Conservation (phyloP, 176 grass and related monocot genomes). For the Olyra latifolia region DNA sequence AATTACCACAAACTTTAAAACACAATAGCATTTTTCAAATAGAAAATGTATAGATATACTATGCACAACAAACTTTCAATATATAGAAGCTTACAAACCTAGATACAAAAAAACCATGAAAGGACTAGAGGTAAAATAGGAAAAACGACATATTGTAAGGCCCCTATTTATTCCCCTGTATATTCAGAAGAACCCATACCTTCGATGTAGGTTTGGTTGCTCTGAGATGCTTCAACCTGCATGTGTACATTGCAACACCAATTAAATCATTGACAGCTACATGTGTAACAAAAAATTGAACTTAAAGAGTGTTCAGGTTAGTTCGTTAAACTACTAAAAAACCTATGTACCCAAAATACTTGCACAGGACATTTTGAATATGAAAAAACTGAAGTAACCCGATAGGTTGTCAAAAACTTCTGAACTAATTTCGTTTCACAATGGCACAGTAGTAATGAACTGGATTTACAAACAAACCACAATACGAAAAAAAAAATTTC, state of each 20-base stretch:
- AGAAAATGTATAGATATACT: neutral
- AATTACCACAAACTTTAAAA: neutral
- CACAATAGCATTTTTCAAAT: neutral
- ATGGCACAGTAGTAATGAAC: neutral
- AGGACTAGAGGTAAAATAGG: neutral
- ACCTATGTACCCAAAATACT: neutral
- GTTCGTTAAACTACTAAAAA: neutral
- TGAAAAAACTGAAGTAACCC: too few relatives aligned
- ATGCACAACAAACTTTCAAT: neutral
- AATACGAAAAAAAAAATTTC: neutral
- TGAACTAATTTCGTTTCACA: neutral
- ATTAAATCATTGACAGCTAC: conserved; percentile 13
- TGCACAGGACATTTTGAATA: conserved; percentile 6
- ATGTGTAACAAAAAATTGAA: neutral
- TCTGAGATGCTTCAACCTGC: conserved; percentile 38
- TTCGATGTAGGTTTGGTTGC: conserved; percentile 36
- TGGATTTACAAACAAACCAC: neutral
- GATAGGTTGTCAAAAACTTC: too few relatives aligned
- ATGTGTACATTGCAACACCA: conserved; percentile 9
- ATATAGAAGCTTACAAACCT: conserved; percentile 4
- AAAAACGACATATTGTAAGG: neutral
- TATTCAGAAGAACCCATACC: conserved; percentile 40
- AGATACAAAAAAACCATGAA: conserved; percentile 19
- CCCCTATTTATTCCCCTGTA: conserved; percentile 16
- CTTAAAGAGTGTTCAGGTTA: neutral